phyloP scores from a whole-genome alignment of 2,329 filamentous ascomycete genomes.

The Penicillium hesseltinei region DNA sequence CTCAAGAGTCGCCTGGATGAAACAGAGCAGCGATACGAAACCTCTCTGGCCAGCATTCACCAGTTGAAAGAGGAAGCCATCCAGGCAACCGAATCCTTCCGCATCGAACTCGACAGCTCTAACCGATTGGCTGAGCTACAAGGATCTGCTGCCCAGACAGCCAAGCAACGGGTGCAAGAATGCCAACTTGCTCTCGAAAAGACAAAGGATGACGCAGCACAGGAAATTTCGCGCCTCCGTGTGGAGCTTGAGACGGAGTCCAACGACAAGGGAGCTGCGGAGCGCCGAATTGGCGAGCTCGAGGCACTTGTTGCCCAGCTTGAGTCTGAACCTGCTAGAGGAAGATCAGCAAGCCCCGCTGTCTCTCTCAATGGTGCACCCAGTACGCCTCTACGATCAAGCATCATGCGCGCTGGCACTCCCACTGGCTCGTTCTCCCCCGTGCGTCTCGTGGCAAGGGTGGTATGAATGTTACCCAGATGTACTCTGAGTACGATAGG shows the following conservation, averaged over 20 bases:
- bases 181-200: slow-evolving; percentile 57
- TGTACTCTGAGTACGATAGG: slow-evolving; percentile 62
- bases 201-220: slow-evolving; percentile 61
- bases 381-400: slow-evolving; percentile 50
- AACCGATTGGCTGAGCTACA: slow-evolving; percentile 75
- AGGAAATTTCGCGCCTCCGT: slow-evolving; percentile 54
- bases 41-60: slow-evolving; percentile 76
- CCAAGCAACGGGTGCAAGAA: slow-evolving; percentile 59
- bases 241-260: slow-evolving; percentile 58
- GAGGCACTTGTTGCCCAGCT: slow-evolving; percentile 62
- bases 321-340: slow-evolving; percentile 51
- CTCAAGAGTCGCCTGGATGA: slow-evolving; percentile 80
- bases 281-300: slow-evolving; percentile 63
- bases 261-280: slow-evolving; percentile 60
- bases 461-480: slow-evolving; percentile 59
- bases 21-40: slow-evolving; percentile 81
- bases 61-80: slow-evolving; percentile 80
- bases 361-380: slow-evolving; percentile 50
- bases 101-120: slow-evolving; percentile 78
- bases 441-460: slow-evolving; percentile 54
- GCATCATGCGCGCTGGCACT: slow-evolving; percentile 35
- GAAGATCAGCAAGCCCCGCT: slow-evolving; percentile 54
- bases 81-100: slow-evolving; percentile 79
- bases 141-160: slow-evolving; percentile 58
- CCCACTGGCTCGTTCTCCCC: slow-evolving; percentile 53